Conservation (phyloP, 495 filamentous ascomycete genomes). For the Trichoderma orchidacearum region DNA sequence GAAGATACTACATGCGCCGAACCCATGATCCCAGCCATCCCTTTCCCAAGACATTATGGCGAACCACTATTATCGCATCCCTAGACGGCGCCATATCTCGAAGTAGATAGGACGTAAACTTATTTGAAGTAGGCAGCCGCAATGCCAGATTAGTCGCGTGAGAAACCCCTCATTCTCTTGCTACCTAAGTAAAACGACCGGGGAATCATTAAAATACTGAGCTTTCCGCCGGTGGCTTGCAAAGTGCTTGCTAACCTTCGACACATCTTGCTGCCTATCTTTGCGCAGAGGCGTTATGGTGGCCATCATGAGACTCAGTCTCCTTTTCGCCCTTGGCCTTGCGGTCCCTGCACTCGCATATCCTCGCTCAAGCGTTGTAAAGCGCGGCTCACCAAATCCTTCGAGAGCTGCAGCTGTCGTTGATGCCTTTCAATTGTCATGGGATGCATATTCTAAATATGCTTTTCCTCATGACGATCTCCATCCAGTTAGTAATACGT, state of each 20-base stretch:
- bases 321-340: slow-evolving; percentile 9
- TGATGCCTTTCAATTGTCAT: slow-evolving; percentile 61
- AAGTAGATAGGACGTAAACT: background rate
- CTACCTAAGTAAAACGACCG: background rate
- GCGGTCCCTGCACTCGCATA: slow-evolving; percentile 6
- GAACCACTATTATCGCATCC: background rate
- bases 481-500: slow-evolving; percentile 50
- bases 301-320: slow-evolving; percentile 9
- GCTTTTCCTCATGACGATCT: slow-evolving; percentile 73
- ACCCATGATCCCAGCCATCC: background rate
- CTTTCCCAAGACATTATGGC: background rate
- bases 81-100: background rate
- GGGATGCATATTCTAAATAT: slow-evolving; percentile 70
- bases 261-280: background rate
- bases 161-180: background rate
- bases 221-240: no score
- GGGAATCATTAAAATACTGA: background rate
- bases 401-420: slow-evolving; percentile 51
- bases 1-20: background rate
- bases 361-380: slow-evolving; percentile 3
- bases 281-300: background rate
- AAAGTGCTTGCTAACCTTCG: background rate
- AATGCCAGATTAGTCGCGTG: no score
- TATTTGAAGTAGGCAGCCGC: no score
- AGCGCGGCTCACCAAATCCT: slow-evolving; percentile 9